Conservation (phyloP, 148 eudicot species). For the Nepenthes mirabilis region DNA sequence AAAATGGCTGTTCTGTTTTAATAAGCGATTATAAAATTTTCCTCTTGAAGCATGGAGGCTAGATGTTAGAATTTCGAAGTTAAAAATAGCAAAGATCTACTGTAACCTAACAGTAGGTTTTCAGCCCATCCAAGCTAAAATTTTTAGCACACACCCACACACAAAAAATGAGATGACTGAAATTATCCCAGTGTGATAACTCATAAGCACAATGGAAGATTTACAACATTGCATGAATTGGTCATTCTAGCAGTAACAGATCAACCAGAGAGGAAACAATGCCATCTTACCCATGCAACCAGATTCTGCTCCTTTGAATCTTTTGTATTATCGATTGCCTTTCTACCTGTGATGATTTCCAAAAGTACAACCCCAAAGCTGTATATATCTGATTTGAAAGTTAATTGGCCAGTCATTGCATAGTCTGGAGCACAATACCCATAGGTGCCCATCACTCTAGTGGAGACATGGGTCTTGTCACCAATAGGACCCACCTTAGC, state of each 20-base stretch:
- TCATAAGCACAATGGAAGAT: neutral
- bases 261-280: neutral
- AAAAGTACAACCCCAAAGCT: conserved; percentile 79
- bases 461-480: conserved; percentile 71
- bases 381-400: conserved; percentile 73
- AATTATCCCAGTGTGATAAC: neutral
- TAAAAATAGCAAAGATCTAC: too few species aligned
- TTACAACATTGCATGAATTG: neutral
- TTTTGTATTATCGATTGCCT: conserved; percentile 38
- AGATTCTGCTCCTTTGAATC: conserved; percentile 43
- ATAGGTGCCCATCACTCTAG: conserved; percentile 85
- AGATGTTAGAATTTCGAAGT: too few species aligned
- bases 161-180: neutral
- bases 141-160: too few species aligned
- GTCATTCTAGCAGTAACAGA: neutral
- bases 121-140: too few species aligned
- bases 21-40: too few species aligned
- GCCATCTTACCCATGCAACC: conserved; percentile 64
- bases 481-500: conserved; percentile 83
- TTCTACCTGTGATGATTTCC: conserved; percentile 75
- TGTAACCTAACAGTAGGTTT: too few species aligned
- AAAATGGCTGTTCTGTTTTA: too few species aligned
- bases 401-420: conserved; percentile 88
- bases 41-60: too few species aligned
- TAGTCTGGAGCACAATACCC: conserved; percentile 89